phyloP scores from a whole-genome alignment of 2,329 filamentous ascomycete species.

The Fusarium sp. region DNA sequence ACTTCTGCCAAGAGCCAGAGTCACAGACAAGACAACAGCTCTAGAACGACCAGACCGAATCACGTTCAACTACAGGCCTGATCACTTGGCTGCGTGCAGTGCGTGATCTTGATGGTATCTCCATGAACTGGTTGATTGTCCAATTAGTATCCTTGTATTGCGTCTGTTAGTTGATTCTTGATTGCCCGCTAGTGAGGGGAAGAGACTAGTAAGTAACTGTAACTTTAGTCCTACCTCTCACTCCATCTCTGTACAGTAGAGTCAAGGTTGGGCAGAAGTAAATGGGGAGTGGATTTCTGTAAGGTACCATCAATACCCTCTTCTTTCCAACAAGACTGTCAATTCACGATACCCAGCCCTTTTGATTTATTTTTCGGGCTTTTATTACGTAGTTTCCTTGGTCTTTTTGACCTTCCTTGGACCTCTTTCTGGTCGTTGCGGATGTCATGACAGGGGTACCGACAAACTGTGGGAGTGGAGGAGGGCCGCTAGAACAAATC shows the following conservation, averaged over 20 bases:
- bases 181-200: constrained; percentile 9
- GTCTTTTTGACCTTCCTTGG: background rate
- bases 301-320: background rate
- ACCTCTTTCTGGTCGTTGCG: constrained; percentile 6
- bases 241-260: background rate
- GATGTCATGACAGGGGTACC: background rate
- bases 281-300: background rate
- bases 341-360: background rate
- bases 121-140: constrained; percentile 14
- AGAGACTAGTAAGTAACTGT: background rate
- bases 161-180: constrained; percentile 4
- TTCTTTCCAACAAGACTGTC: background rate
- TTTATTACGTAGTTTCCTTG: constrained; percentile 6
- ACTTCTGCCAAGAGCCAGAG: constrained; percentile 13
- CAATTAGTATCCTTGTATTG: constrained; percentile 7
- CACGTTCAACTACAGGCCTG: constrained; percentile 27
- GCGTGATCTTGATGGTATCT: constrained; percentile 28
- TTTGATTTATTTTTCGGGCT: background rate
- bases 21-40: background rate
- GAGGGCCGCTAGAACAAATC: background rate
- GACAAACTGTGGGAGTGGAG: background rate
- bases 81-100: constrained; percentile 34
- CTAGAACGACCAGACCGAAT: constrained; percentile 30
- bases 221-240: background rate
- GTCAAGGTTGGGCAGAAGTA: background rate